Evolutionary conservation across 768 basidiomycete genomes (phyloP).

Genomic region (Macrolepiota fuliginosa): DNA sequence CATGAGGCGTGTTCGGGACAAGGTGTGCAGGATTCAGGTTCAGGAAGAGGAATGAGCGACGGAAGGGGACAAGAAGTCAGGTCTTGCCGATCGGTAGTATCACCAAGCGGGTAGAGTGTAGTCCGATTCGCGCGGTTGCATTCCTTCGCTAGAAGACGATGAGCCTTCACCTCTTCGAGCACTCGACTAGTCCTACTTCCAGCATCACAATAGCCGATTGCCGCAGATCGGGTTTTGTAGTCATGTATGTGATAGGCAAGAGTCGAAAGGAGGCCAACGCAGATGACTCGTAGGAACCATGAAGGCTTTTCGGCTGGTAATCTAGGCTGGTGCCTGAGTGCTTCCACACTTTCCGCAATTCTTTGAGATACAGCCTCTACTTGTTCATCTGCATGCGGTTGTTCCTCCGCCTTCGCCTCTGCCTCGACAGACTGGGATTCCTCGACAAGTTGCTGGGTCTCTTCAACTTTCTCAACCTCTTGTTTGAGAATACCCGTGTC

Average conservation of each 20-base stretch:
- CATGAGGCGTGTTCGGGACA: constrained; percentile 74
- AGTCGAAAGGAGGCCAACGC: constrained; percentile 31
- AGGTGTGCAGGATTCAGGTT: constrained; percentile 64
- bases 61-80: constrained; percentile 47
- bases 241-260: constrained; percentile 33
- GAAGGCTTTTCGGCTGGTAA: constrained; percentile 13
- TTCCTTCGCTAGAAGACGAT: constrained; percentile 43
- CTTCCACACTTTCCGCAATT: constrained; percentile 32
- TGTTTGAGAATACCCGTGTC: constrained; percentile 14
- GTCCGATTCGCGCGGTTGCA: constrained; percentile 60
- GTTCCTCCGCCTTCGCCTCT: constrained; percentile 11
- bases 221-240: constrained; percentile 66
- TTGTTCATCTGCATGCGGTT: constrained; percentile 5
- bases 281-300: constrained; percentile 40
- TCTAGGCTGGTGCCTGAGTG: constrained; percentile 8
- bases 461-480: constrained; percentile 9
- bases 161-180: constrained; percentile 46
- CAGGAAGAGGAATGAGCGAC: constrained; percentile 51
- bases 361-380: constrained; percentile 31
- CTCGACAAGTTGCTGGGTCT: constrained; percentile 11
- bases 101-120: constrained; percentile 31
- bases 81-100: constrained; percentile 28
- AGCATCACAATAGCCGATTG: constrained; percentile 76
- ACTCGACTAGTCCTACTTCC: constrained; percentile 57
- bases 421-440: not conserved